These are phyloP conservation scores for Ophiostoma ulmi DNA, from an alignment of 2,329 filamentous ascomycete species.

Conservation along the genomic window DNA sequence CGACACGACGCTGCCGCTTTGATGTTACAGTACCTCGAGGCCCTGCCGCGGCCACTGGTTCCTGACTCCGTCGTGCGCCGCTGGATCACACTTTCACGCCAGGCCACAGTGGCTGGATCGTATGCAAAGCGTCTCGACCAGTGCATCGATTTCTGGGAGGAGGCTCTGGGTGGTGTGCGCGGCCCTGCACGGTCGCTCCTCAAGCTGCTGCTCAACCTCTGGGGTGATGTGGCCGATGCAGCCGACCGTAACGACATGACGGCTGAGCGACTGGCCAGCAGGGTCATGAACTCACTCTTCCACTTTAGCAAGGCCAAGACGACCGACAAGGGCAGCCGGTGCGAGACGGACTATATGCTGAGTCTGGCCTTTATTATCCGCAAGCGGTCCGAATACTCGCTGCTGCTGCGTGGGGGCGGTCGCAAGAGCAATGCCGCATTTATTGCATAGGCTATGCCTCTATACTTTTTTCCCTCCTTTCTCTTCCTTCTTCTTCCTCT, in stretches of 20 bases:
- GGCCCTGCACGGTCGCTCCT: constrained; percentile 38
- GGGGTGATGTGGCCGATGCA: constrained; percentile 40
- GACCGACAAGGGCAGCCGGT: constrained; percentile 25
- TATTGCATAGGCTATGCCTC: neutral
- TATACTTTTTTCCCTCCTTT: neutral
- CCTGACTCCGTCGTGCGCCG: constrained; percentile 37
- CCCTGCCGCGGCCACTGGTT: constrained; percentile 39
- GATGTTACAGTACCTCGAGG: constrained; percentile 38
- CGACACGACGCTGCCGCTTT: constrained; percentile 42
- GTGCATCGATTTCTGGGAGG: constrained; percentile 46
- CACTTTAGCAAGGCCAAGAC: constrained; percentile 30
- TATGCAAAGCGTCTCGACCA: constrained; percentile 37
- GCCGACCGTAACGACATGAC: constrained; percentile 42
- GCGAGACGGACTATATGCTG: constrained; percentile 41
- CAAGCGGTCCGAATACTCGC: constrained; percentile 39
- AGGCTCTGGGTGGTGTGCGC: constrained; percentile 39
- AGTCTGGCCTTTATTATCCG: constrained; percentile 42
- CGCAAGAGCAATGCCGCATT: constrained; percentile 31
- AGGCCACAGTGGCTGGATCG: constrained; percentile 36
- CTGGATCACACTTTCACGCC: constrained; percentile 41
- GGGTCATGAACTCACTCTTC: constrained; percentile 40
- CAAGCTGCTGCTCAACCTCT: constrained; percentile 42
- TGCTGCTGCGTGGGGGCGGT: constrained; percentile 35
- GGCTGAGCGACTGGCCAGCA: constrained; percentile 39
- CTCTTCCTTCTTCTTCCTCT: neutral